Evolutionary conservation across 169 alveolate species (phyloP), one percentile per base, ranked within the genome.

Genomic region (Neospora caninum): DNA sequence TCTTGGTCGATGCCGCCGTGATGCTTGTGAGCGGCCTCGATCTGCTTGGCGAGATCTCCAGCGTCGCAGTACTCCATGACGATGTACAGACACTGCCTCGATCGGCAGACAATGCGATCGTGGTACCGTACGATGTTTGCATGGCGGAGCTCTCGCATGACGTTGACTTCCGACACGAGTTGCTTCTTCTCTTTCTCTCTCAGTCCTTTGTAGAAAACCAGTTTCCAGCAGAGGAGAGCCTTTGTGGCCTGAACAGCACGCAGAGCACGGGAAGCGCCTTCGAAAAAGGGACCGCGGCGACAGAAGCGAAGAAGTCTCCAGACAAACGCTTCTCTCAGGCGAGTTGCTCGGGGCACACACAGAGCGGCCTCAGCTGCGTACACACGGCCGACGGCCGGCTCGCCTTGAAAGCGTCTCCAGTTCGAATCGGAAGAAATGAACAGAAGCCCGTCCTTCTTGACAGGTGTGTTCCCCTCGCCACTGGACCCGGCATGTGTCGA

Each of bases 161-260:
- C 93, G 80, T 96, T 96, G 41, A 98, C 99, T 96, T 98, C 99
- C 83, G 95, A 42, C 6, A 99, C 99, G 38, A 99, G 97, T 92
- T 99, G 99, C 91, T 98, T 96, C 96, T 99, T 99, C 95, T 99
- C 99, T 95, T 97, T 98, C 92, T 98, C 99, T 80, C 98, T 96
- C 98, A 99, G 98, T 45, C 99, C 98, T 88, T 98, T 99, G 94
- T 99, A 99, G 36, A 98, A 97, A 70, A 99, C 98, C 70, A 98
- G 99, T 96, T 99, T 99, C 98, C 99, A 99, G 45, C 99, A 99
- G 83, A 98, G 97, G 87, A 98, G 95, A 39, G 96, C 97, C n/a
- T 96, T 97, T 25, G 98, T 88, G 45, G 45, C 93, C 93, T 88
- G 84, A 20, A 64, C 0, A 16, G 36, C 45, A 9, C 69, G 78